Evolutionary conservation across 2,329 filamentous ascomycete species (phyloP).

Genomic region (Microdochium bolleyi): DNA sequence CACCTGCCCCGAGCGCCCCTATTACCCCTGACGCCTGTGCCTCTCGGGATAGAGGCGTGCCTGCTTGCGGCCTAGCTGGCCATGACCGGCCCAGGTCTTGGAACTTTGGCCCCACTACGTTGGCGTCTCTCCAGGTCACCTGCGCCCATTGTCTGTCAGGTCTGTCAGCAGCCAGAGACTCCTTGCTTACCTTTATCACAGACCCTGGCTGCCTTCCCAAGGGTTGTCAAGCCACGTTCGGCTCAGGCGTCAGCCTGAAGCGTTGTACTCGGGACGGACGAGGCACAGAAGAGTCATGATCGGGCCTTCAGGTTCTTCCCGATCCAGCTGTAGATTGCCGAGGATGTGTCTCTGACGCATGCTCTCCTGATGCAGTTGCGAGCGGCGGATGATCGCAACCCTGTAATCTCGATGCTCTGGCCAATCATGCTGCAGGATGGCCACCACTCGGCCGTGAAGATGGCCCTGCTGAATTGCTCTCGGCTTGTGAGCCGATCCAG

Average conservation of each 20-base stretch:
- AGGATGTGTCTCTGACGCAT: no score
- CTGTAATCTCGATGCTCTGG: not conserved
- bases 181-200: no score
- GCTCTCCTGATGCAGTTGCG: not conserved
- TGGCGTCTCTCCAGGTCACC: not conserved
- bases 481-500: no score
- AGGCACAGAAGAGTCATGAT: no score
- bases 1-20: not conserved
- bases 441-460: not conserved
- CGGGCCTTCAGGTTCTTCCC: no score
- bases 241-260: no score
- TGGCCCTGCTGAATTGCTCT: no score
- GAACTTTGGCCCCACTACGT: not conserved
- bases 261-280: no score
- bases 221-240: no score
- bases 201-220: no score
- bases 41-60: not conserved
- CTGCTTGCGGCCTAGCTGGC: not conserved
- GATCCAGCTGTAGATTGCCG: no score
- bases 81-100: not conserved
- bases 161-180: no score
- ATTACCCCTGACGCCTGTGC: not conserved
- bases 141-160: not conserved
- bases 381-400: not conserved
- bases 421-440: not conserved